Conservation (phyloP, 495 filamentous ascomycete genomes). For the Penicillium diatomitis region DNA sequence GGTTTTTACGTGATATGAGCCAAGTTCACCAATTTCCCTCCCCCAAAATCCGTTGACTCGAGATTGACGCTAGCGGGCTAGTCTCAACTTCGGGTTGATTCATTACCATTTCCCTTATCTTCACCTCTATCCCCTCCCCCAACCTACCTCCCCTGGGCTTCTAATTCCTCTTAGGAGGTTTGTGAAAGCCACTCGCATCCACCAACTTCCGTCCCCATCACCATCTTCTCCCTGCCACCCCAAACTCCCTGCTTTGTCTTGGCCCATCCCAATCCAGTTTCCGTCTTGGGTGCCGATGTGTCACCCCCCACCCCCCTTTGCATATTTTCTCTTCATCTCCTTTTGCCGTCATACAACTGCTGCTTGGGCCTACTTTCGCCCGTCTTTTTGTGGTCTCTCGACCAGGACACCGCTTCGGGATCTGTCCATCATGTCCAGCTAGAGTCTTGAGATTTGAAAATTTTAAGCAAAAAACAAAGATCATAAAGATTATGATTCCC, state of each 20-base stretch:
- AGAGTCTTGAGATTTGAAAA: conserved; percentile 1
- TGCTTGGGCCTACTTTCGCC: conserved; percentile 22
- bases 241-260: too few species aligned
- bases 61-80: conserved; percentile 31
- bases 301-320: not conserved
- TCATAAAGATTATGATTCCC: conserved; percentile 13
- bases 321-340: not conserved
- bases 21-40: conserved; percentile 19
- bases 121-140: conserved; percentile 1
- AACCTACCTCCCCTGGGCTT: not conserved
- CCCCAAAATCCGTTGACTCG: conserved; percentile 1
- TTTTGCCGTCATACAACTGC: not conserved
- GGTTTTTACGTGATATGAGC: conserved; percentile 13
- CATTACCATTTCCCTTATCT: conserved; percentile 4
- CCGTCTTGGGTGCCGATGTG: conserved; percentile 6
- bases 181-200: too few species aligned
- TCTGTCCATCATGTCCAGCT: conserved; percentile 12
- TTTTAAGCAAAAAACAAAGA: conserved; percentile 21
- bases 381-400: not conserved
- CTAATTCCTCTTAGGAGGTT: conserved; percentile 2
- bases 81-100: conserved; percentile 25
- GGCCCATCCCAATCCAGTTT: not conserved
- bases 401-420: conserved; percentile 1
- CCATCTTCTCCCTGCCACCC: too few species aligned
- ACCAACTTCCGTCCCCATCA: too few species aligned